Conservation (phyloP, 2,329 filamentous ascomycete species). For the Cytospora mali region DNA sequence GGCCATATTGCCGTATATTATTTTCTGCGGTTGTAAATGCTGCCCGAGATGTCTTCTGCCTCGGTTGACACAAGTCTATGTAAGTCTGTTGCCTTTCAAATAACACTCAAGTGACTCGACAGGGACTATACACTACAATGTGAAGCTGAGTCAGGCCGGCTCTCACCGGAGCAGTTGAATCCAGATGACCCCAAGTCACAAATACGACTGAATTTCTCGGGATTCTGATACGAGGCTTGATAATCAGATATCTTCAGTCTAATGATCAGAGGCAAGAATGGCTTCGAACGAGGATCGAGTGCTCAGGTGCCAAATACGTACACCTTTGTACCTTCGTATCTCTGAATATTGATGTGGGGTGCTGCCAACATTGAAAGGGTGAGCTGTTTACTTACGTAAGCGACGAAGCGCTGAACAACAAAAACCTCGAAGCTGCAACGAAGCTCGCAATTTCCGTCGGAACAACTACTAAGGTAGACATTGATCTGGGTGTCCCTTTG, state of each 20-base stretch:
- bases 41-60: background rate
- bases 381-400: background rate
- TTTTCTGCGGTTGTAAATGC: background rate
- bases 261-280: background rate
- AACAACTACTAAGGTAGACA: constrained; percentile 11
- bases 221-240: background rate
- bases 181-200: background rate
- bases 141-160: constrained; percentile 18
- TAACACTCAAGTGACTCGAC: background rate
- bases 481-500: constrained; percentile 7
- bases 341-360: background rate
- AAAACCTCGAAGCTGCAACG: background rate
- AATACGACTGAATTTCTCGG: background rate
- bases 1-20: constrained; percentile 12
- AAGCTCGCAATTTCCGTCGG: constrained; percentile 14
- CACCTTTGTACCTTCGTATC: background rate
- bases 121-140: background rate
- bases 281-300: background rate
- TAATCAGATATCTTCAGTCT: background rate
- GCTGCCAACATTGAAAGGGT: background rate
- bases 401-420: background rate
- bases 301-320: background rate
- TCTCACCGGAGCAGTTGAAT: constrained; percentile 1
- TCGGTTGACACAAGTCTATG: background rate
- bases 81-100: constrained; percentile 2